Percentiles rank a stretch among this genome's conserved stretches.
Conservation (phyloP, 768 basidiomycete species). For the Rhodotorula toruloides region DNA sequence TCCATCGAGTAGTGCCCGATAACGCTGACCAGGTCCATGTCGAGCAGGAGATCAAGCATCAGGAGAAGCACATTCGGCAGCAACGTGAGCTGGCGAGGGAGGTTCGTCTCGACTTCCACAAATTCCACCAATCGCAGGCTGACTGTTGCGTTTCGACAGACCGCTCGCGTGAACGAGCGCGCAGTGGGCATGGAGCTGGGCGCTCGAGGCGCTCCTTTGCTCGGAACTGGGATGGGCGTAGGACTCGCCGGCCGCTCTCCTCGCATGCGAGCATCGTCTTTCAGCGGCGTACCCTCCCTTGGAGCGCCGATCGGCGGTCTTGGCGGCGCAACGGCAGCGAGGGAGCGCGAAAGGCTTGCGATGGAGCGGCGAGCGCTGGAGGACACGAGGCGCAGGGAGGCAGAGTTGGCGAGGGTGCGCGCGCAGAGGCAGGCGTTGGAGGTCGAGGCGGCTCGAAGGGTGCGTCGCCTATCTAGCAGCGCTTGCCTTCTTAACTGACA, state of each 20-base stretch:
- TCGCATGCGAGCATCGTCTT: conserved; percentile 7
- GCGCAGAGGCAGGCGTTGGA: conserved; percentile 1
- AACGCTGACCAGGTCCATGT: neutral
- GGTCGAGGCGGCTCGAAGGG: conserved; percentile 9
- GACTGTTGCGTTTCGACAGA: neutral
- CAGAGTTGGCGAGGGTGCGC: conserved; percentile 3
- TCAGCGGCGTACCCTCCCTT: neutral
- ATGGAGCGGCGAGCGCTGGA: neutral
- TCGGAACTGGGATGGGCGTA: neutral
- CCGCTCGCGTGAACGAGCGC: neutral
- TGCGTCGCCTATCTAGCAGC: neutral
- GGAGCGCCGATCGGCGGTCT: neutral
- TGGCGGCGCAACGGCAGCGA: neutral
- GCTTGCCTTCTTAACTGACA: neutral
- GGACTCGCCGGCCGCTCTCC: neutral
- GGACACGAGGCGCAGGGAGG: neutral
- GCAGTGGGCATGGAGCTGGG: neutral
- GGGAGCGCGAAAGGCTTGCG: neutral
- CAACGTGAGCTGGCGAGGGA: neutral
- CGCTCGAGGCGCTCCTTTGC: neutral
- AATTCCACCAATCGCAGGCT: neutral
- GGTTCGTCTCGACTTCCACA: neutral
- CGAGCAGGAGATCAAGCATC: conserved; percentile 8
- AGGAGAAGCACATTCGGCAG: conserved; percentile 12
- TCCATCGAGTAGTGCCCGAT: neutral